Percentiles rank a stretch among this genome's conserved stretches.
These are phyloP conservation scores for Gaeumannomyces tritici DNA, from an alignment of 2,329 filamentous ascomycete genomes.

Conservation along the genomic window DNA sequence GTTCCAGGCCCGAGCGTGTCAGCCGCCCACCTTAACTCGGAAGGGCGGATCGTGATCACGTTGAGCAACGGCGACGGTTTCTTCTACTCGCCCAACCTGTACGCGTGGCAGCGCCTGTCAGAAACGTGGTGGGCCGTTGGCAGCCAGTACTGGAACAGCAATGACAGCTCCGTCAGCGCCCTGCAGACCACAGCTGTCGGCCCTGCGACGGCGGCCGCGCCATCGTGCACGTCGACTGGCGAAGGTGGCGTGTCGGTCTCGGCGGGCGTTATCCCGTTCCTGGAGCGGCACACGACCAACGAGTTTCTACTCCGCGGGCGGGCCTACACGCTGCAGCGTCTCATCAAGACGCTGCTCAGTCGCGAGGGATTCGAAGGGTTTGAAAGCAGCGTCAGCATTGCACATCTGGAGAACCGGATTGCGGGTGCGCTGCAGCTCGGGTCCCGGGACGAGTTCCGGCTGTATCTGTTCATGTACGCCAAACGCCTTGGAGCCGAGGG, in stretches of 20 bases:
- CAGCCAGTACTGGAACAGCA: slow-evolving; percentile 98
- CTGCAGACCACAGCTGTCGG: slow-evolving; percentile 63
- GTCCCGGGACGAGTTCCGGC: slow-evolving; percentile 82
- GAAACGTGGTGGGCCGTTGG: slow-evolving; percentile 98
- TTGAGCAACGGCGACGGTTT: slow-evolving; percentile 93
- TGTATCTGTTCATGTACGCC: slow-evolving; percentile 97
- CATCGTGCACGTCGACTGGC: slow-evolving; percentile 15
- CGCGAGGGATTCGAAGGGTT: slow-evolving; percentile 88
- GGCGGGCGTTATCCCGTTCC: slow-evolving; percentile 82
- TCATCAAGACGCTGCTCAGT: slow-evolving; percentile 81
- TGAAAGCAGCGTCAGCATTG: slow-evolving; percentile 83
- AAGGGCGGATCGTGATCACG: slow-evolving; percentile 78
- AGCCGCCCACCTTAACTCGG: slow-evolving; percentile 82
- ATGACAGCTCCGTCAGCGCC: slow-evolving; percentile 78
- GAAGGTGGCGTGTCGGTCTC: slow-evolving; percentile 58
- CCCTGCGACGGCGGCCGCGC: slow-evolving; percentile 32
- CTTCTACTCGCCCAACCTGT: slow-evolving; percentile 77
- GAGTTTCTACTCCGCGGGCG: slow-evolving; percentile 87
- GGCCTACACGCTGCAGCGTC: slow-evolving; percentile 80
- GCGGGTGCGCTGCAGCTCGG: slow-evolving; percentile 79
- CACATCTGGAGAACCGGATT: slow-evolving; percentile 89
- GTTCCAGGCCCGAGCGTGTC: slow-evolving; percentile 77
- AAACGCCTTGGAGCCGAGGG: slow-evolving; percentile 91
- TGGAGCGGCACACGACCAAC: slow-evolving; percentile 90
- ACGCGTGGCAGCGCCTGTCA: slow-evolving; percentile 87